Percentiles rank a stretch among this genome's conserved stretches.
Conservation (phyloP, 2,329 filamentous ascomycete genomes). For the Aspergillus melleus region DNA sequence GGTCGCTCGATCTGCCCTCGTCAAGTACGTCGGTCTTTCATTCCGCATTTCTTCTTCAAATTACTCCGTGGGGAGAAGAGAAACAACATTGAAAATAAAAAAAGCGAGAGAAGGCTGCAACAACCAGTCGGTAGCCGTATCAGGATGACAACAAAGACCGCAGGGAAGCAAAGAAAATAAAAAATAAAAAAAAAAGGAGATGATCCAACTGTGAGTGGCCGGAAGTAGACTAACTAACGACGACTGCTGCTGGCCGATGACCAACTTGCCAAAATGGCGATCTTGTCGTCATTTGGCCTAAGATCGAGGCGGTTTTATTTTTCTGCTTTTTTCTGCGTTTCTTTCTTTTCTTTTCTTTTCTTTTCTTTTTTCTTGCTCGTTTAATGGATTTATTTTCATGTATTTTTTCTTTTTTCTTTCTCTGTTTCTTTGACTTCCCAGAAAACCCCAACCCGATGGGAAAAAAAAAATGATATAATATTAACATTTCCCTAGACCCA, state of each 20-base stretch:
- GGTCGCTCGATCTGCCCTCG: too few relatives aligned
- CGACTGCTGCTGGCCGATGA: conserved; percentile 9
- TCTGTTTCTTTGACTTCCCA: neutral
- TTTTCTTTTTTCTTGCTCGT: neutral
- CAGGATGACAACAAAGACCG: neutral
- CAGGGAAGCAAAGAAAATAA: neutral
- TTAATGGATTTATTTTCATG: neutral
- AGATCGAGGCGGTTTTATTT: neutral
- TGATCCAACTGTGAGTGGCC: neutral
- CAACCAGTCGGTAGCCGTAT: neutral
- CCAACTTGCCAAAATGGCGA: conserved; percentile 6
- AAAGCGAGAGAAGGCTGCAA: neutral
- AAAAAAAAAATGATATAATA: too few relatives aligned
- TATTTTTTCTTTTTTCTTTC: neutral
- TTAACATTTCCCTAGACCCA: too few relatives aligned
- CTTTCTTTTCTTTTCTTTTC: neutral
- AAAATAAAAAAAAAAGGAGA: conserved; percentile 8
- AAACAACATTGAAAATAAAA: neutral
- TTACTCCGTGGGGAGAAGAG: neutral
- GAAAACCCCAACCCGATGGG: too few relatives aligned
- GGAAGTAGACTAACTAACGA: neutral
- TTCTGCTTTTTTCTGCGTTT: neutral
- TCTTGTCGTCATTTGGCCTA: conserved; percentile 6
- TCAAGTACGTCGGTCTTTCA: neutral
- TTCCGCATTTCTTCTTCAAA: neutral